Conservation (phyloP, 345 rosid genomes). For the Mangifera indica region DNA sequence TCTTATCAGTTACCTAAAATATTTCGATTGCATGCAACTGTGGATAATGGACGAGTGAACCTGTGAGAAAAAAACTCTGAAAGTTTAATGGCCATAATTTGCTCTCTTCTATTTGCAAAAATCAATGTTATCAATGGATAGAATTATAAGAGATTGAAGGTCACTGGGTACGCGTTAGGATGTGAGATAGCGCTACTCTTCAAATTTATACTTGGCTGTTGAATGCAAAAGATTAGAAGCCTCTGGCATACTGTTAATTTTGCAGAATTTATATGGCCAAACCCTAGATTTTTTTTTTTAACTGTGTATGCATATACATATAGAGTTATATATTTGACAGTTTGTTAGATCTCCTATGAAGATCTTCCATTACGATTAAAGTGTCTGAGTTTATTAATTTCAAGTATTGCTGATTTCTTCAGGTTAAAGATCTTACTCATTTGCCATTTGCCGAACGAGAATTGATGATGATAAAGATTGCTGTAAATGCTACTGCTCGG, state of each 20-base stretch:
- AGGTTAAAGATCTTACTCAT: conserved; percentile 61
- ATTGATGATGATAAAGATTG: conserved; percentile 66
- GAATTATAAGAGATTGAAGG: neutral
- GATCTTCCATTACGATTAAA: neutral
- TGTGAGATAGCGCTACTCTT: neutral
- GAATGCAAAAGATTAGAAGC: neutral
- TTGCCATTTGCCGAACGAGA: conserved; percentile 73
- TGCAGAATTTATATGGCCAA: neutral
- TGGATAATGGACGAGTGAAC: conserved; percentile 1
- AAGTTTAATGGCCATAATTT: neutral
- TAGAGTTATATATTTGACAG: neutral
- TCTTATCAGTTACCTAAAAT: neutral
- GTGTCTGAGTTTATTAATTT: conserved; percentile 6
- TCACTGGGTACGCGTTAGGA: neutral
- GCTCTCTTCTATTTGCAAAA: neutral
- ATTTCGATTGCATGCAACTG: neutral
- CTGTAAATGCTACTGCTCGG: conserved; percentile 57
- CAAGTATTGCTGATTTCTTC: conserved; percentile 2
- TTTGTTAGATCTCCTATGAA: neutral
- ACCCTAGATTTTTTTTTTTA: neutral
- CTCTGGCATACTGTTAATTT: neutral
- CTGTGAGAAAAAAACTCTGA: neutral
- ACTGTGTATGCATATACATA: neutral
- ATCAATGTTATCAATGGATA: neutral
- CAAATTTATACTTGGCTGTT: neutral